Percentiles rank a stretch among this genome's conserved stretches.
phyloP scores from a whole-genome alignment of 1,284 basidiomycete genomes.

The Sporisorium sorghi region DNA sequence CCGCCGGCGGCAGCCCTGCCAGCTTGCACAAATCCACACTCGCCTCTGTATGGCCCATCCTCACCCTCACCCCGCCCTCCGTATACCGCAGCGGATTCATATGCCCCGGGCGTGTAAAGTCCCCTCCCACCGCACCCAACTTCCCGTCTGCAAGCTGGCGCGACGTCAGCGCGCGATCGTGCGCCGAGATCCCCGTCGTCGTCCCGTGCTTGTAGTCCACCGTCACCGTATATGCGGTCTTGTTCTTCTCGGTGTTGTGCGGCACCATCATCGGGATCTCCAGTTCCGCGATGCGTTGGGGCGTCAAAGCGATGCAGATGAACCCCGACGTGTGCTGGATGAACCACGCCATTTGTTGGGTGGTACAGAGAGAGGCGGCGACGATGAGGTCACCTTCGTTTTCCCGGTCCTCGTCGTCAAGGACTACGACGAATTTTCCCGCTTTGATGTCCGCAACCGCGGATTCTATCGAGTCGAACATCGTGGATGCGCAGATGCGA shows the following conservation, averaged over 20 bases:
- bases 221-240: conserved; percentile 97
- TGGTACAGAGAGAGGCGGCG: conserved; percentile 74
- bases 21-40: conserved; percentile 88
- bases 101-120: conserved; percentile 94
- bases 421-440: conserved; percentile 67
- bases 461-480: conserved; percentile 61
- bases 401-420: conserved; percentile 68
- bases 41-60: conserved; percentile 94
- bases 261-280: conserved; percentile 93
- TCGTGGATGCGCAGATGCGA: too few species aligned
- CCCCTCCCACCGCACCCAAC: conserved; percentile 69
- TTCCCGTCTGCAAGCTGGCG: conserved; percentile 77
- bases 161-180: conserved; percentile 89
- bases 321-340: conserved; percentile 88
- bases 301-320: conserved; percentile 88
- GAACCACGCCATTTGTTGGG: conserved; percentile 99
- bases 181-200: conserved; percentile 95
- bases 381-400: conserved; percentile 69
- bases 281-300: conserved; percentile 81
- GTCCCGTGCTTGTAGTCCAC: conserved; percentile 92
- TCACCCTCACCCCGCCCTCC: conserved; percentile 82
- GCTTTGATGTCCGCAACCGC: conserved; percentile 53
- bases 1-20: conserved; percentile 81
- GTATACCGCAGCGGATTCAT: conserved; percentile 91
- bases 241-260: conserved; percentile 88